phyloP scores from a whole-genome alignment of 2,329 filamentous ascomycete genomes.

The Aspergillus novofumigatus region DNA sequence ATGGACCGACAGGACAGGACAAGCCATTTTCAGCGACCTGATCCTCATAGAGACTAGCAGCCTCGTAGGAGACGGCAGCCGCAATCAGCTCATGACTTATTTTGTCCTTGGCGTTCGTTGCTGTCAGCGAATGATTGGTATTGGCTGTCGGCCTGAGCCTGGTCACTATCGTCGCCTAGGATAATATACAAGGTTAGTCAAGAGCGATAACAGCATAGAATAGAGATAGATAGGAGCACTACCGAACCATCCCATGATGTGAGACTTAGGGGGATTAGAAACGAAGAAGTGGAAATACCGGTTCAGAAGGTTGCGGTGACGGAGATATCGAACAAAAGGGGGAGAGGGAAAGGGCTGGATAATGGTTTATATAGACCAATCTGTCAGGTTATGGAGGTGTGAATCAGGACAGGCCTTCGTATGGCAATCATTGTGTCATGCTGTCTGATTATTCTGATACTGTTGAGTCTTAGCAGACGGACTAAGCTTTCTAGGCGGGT shows the following conservation, averaged over 20 bases:
- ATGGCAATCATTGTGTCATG: no score
- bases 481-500: no score
- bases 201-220: background rate
- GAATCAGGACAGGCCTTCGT: no score
- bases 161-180: slow-evolving; percentile 2
- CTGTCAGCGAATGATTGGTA: slow-evolving; percentile 22
- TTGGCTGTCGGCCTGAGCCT: slow-evolving; percentile 7
- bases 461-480: no score
- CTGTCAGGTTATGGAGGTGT: no score
- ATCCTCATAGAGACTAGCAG: slow-evolving; percentile 74
- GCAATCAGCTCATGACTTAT: slow-evolving; percentile 71
- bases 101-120: slow-evolving; percentile 54
- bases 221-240: background rate
- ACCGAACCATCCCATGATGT: slow-evolving; percentile 18
- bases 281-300: background rate
- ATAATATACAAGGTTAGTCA: background rate
- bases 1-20: slow-evolving; percentile 9
- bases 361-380: no score
- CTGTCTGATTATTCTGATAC: no score
- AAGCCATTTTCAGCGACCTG: slow-evolving; percentile 64
- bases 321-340: background rate
- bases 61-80: slow-evolving; percentile 72
- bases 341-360: no score
- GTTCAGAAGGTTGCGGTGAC: no score
- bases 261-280: background rate